These are phyloP conservation scores for Schizosaccharomyces pombe DNA, from an alignment of 805 yeast species.

Conservation along the genomic window DNA sequence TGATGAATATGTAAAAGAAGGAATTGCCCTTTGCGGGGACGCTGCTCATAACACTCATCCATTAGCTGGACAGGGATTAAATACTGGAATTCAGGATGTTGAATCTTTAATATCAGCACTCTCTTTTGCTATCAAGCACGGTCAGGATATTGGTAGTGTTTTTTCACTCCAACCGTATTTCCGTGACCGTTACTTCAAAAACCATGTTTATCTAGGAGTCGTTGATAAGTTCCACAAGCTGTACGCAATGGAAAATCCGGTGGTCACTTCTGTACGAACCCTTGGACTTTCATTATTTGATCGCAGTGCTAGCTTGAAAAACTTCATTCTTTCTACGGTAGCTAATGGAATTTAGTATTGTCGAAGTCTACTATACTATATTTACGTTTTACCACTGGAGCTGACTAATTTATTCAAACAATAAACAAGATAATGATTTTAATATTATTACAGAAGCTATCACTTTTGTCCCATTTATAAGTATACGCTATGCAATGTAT, in stretches of 20 bases:
- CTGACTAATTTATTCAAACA: too few species aligned
- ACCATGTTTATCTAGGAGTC: conserved; percentile 61
- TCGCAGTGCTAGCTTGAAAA: not conserved
- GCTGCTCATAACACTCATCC: conserved; percentile 98
- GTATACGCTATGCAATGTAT: too few species aligned
- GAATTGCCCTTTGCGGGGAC: conserved; percentile 88
- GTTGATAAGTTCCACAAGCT: conserved; percentile 82
- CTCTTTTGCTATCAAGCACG: conserved; percentile 48
- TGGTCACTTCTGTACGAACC: not conserved
- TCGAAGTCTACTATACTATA: not conserved
- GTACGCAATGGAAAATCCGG: conserved; percentile 18
- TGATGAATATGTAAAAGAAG: conserved; percentile 59
- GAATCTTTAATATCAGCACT: conserved; percentile 42
- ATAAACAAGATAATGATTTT: too few species aligned
- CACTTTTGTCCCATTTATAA: too few species aligned
- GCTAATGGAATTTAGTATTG: not conserved
- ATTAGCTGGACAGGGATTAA: conserved; percentile 89
- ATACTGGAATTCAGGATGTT: conserved; percentile 93
- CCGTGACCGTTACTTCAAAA: conserved; percentile 55
- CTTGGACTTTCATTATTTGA: not conserved
- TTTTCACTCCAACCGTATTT: conserved; percentile 71
- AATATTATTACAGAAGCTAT: too few species aligned
- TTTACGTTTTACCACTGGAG: too few species aligned
- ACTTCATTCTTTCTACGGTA: not conserved
- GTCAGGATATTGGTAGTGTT: conserved; percentile 67